A percentile compares a stretch with the other conserved stretches of the same genome.
These are phyloP conservation scores for Pyropia yezoensis DNA, from an alignment of 23 red algal genomes.

Conservation along the genomic window DNA sequence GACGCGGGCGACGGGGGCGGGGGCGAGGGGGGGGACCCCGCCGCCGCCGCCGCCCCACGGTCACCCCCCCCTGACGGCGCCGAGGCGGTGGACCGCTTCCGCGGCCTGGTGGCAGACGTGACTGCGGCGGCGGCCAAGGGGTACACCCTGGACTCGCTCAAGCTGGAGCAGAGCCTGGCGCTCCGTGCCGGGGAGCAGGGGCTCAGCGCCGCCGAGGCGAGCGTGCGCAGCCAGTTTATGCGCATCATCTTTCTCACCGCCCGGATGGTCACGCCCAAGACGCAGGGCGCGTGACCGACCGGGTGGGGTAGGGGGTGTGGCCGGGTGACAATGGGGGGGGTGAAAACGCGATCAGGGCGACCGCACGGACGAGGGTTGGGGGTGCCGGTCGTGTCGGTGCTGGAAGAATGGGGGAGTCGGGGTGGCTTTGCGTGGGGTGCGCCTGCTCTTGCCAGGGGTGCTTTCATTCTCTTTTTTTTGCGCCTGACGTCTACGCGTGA, in stretches of 20 bases:
- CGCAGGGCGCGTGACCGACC: too few species aligned
- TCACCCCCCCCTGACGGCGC: too few species aligned
- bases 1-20: neutral
- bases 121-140: slow-evolving; percentile 45
- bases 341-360: too few species aligned
- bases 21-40: neutral
- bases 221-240: slow-evolving; percentile 42
- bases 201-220: slow-evolving; percentile 10
- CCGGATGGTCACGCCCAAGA: slow-evolving; percentile 5
- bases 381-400: too few species aligned
- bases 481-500: too few species aligned
- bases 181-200: slow-evolving; percentile 9
- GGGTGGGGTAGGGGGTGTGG: too few species aligned
- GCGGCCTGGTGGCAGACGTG: slow-evolving; percentile 34
- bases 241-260: slow-evolving; percentile 49
- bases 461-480: too few species aligned
- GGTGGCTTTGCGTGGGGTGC: too few species aligned
- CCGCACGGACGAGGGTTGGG: too few species aligned
- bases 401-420: too few species aligned
- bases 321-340: too few species aligned
- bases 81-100: neutral
- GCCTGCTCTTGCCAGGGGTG: too few species aligned
- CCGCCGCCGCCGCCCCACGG: neutral
- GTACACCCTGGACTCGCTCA: slow-evolving; percentile 28
- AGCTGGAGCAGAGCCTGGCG: slow-evolving; percentile 42